A percentile compares a stretch with the other conserved stretches of the same genome.
These are phyloP conservation scores for Dioscorea dumetorum DNA, from an alignment of 106 monocot species.

Conservation along the genomic window DNA sequence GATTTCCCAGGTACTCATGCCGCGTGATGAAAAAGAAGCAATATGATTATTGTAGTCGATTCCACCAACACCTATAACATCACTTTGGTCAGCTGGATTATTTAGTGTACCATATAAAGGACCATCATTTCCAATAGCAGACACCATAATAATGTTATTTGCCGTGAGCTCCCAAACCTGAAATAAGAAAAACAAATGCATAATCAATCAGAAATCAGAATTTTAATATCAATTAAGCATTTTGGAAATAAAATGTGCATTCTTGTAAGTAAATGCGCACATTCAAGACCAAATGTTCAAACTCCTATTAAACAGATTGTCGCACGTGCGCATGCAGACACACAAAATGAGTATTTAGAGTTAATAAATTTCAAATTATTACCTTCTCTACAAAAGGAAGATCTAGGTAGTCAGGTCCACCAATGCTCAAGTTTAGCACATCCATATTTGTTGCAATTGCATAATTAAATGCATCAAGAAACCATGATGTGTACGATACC, in stretches of 20 bases:
- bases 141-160: slow-evolving; percentile 99
- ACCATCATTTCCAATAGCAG: slow-evolving; percentile 99
- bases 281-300: too few relatives aligned
- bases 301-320: background rate
- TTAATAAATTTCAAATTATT: slow-evolving; percentile 1
- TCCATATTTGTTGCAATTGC: slow-evolving; percentile 98
- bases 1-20: slow-evolving; percentile 99
- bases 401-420: slow-evolving; percentile 97
- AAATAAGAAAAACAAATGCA: background rate
- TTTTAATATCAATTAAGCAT: too few relatives aligned
- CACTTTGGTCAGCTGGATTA: slow-evolving; percentile 99
- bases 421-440: slow-evolving; percentile 99
- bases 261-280: background rate
- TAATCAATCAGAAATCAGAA: too few relatives aligned
- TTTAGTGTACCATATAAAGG: slow-evolving; percentile 97
- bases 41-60: slow-evolving; percentile 94
- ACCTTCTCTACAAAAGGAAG: slow-evolving; percentile 99
- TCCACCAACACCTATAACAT: slow-evolving; percentile 99
- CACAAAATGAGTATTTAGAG: background rate
- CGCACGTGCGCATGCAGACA: too few relatives aligned
- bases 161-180: slow-evolving; percentile 99
- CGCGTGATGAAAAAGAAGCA: slow-evolving; percentile 98
- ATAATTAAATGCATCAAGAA: slow-evolving; percentile 99
- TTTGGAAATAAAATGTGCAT: too few relatives aligned
- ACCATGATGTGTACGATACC: slow-evolving; percentile 99